Evolutionary conservation across 179 eudicot genomes (phyloP).

Genomic region (Beta lomatogona): DNA sequence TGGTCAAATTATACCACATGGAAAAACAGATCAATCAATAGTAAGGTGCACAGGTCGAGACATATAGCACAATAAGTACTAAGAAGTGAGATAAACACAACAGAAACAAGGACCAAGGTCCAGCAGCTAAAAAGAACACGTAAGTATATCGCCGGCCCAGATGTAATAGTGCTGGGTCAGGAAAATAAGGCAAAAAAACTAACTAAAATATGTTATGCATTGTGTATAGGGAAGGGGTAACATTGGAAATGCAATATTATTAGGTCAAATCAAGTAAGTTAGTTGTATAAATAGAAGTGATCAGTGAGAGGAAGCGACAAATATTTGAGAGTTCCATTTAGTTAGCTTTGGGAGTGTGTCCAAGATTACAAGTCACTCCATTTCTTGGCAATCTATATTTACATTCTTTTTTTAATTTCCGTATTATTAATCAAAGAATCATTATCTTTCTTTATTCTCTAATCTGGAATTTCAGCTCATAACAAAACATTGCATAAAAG

Average conservation of each 20-base stretch:
- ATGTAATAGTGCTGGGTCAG: neutral
- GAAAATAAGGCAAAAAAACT: neutral
- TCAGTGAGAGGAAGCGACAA: too few relatives aligned
- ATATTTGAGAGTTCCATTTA: too few relatives aligned
- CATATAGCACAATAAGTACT: neutral
- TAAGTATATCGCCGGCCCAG: neutral
- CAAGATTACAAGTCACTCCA: too few relatives aligned
- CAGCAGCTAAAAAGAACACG: slow-evolving; percentile 1
- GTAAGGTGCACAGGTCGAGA: neutral
- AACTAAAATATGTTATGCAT: neutral
- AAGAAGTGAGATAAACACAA: neutral
- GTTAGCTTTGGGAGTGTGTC: too few relatives aligned
- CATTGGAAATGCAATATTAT: too few relatives aligned
- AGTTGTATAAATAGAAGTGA: too few relatives aligned
- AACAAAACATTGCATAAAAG: neutral
- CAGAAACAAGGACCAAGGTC: neutral
- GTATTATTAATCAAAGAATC: too few relatives aligned
- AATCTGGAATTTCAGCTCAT: too few relatives aligned
- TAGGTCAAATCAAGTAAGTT: too few relatives aligned
- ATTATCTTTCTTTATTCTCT: too few relatives aligned
- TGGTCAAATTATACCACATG: neutral
- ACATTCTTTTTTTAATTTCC: too few relatives aligned
- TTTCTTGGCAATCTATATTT: too few relatives aligned
- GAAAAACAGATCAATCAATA: neutral
- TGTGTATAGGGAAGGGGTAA: neutral